phyloP scores from a whole-genome alignment of 768 basidiomycete species.

The Punctularia strigosozonata region DNA sequence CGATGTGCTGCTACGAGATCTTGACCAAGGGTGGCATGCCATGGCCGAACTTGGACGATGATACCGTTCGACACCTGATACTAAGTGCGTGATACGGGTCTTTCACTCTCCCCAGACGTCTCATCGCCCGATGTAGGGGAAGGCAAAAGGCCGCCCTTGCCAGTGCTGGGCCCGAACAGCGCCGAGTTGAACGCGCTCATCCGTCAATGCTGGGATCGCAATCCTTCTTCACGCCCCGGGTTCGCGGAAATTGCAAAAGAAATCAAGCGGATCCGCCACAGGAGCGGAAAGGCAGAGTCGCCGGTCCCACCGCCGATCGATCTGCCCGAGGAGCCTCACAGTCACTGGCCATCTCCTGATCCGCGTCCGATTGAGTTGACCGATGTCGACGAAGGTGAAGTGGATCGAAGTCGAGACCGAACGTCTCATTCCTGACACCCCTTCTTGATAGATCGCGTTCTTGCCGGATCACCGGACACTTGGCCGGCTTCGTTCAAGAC shows the following conservation, averaged over 20 bases:
- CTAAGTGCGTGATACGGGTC: conserved; percentile 11
- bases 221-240: conserved; percentile 37
- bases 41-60: conserved; percentile 17
- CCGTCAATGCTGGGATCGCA: conserved; percentile 41
- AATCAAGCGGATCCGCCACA: conserved; percentile 32
- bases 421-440: too few species aligned
- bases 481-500: too few species aligned
- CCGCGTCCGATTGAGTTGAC: too few species aligned
- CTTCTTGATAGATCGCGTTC: too few species aligned
- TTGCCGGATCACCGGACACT: too few species aligned
- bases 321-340: too few species aligned
- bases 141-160: conserved; percentile 21
- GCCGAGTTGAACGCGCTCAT: conserved; percentile 33
- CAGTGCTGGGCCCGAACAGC: conserved; percentile 22
- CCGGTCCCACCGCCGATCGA: conserved; percentile 15
- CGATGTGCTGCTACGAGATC: conserved; percentile 22
- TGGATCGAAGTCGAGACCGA: too few species aligned
- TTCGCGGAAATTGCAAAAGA: conserved; percentile 38
- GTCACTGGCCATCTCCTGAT: too few species aligned
- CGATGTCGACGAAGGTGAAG: too few species aligned
- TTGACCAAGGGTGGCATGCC: conserved; percentile 24
- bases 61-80: conserved; percentile 18
- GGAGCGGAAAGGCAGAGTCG: conserved; percentile 24
- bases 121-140: conserved; percentile 19
- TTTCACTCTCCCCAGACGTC: neutral